Base-by-base conservation (phyloP, 345 rosid genomes). In the Rhizophora mangle region DNA sequence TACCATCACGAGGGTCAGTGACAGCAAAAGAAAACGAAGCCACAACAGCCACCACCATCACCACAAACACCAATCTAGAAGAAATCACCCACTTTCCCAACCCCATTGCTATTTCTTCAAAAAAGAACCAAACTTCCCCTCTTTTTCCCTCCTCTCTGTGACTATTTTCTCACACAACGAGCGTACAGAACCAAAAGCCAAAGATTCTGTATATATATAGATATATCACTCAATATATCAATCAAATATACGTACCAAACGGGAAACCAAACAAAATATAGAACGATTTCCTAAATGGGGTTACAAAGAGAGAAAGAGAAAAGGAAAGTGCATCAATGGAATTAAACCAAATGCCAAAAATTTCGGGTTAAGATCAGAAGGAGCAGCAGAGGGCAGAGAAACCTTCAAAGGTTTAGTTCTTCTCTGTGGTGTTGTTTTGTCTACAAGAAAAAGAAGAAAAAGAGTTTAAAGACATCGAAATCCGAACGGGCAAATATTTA, bases 1-100 rank as follows among this genome's bases (percentile, higher is more conserved):
- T 82, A 90, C 96, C 92, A 73, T 90, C 96, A 64, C 85, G 82
- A 72, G 70, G 85, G 77, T 86, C 88, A 56, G 93, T 86, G 13
- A 39, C 19, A 53, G 85, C 86, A 74, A 75, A 49, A 16, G 79
- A 81, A 72, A 86, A 74, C 7, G 89, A 84, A 67, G 75, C 64
- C 74, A 79, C 72, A 59, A 80, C 69, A 26, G 81, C 78, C 22
- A 4, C 60, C 60, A 15, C 60, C 60, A 79, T 74, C 56, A 72
- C 49, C 37, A 81, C 11, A 34, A 34, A 8, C 68, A 69, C 70
- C 76, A 86, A 70, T 58, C 77, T 76, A 78, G 63, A 65, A 30
- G 69, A 3, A 70, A 72, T 27, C 64, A 79, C 43, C 71, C 74
- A 26, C 72, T 72, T 82, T 65, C 29, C 70, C 69, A 57, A 85